Evolutionary conservation across 148 eudicot species (phyloP).

Genomic region (Cornus controversa): DNA sequence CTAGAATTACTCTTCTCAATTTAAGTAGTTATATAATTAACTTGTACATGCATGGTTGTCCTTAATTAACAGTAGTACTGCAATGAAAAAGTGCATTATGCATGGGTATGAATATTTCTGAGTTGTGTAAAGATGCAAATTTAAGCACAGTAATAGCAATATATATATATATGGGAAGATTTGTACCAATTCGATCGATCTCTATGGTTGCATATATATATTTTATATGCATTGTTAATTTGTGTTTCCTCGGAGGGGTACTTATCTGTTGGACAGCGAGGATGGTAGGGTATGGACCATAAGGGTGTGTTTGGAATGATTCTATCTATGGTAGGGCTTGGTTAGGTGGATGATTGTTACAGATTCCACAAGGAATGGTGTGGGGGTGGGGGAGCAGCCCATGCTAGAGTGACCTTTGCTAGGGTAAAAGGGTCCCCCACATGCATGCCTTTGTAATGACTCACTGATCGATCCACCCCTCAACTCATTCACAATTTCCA

Average conservation of each 20-base stretch:
- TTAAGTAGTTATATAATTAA: neutral
- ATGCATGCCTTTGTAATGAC: slow-evolving; percentile 34
- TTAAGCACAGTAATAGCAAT: neutral
- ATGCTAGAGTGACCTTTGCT: slow-evolving; percentile 25
- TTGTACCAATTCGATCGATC: neutral
- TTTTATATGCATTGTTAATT: neutral
- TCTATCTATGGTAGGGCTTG: slow-evolving; percentile 1
- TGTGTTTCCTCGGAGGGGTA: slow-evolving; percentile 42
- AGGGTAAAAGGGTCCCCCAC: slow-evolving; percentile 19
- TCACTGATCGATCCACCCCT: slow-evolving; percentile 14
- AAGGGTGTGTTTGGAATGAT: slow-evolving; percentile 24
- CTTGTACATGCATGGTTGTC: neutral
- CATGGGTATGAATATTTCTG: neutral
- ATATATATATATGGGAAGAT: slow-evolving; percentile 7
- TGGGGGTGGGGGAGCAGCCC: slow-evolving; percentile 29
- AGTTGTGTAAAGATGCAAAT: neutral
- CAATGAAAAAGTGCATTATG: neutral
- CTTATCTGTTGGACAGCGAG: slow-evolving; percentile 30
- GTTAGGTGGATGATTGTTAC: slow-evolving; percentile 16
- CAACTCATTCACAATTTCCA: neutral
- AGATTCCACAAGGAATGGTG: slow-evolving; percentile 19
- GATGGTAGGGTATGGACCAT: slow-evolving; percentile 17
- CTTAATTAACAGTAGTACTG: neutral
- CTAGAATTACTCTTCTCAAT: neutral
- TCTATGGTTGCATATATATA: neutral